Conservation (phyloP, 139 green algal species). For the Closterium sp. region DNA sequence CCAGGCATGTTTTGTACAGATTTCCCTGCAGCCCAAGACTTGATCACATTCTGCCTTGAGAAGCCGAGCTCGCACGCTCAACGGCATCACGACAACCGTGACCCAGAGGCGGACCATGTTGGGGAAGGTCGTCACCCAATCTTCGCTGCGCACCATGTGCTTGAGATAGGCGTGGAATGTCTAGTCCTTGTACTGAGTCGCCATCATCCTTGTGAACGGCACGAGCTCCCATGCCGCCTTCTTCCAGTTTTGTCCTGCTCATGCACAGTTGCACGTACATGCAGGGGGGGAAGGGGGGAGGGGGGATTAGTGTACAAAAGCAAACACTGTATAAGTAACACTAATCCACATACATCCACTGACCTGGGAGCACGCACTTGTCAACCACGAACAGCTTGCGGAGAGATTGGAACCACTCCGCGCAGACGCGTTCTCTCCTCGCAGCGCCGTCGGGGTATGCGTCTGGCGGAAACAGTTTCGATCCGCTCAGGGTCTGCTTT, state of each 20-base stretch:
- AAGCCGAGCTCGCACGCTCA: background rate
- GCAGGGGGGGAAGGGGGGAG: too few relatives aligned
- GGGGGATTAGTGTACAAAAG: too few relatives aligned
- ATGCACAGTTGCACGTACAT: too few relatives aligned
- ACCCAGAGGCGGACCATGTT: background rate
- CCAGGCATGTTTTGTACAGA: background rate
- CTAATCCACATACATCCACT: too few relatives aligned
- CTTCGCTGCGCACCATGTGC: background rate
- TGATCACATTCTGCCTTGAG: background rate
- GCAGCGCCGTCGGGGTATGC: too few relatives aligned
- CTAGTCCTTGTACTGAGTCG: background rate
- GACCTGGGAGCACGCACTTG: too few relatives aligned
- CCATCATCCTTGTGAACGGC: background rate
- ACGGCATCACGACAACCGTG: background rate
- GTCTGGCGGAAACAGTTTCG: too few relatives aligned
- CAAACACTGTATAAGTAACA: too few relatives aligned
- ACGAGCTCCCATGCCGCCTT: background rate
- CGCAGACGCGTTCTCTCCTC: too few relatives aligned
- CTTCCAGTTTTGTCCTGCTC: background rate
- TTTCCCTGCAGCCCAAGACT: background rate
- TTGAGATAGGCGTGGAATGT: background rate
- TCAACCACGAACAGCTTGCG: too few relatives aligned
- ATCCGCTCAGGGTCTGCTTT: too few relatives aligned
- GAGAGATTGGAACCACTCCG: too few relatives aligned
- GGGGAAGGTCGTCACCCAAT: background rate